Base-by-base conservation (phyloP, 2,329 filamentous ascomycete species). In the Colletotrichum trifolii region DNA sequence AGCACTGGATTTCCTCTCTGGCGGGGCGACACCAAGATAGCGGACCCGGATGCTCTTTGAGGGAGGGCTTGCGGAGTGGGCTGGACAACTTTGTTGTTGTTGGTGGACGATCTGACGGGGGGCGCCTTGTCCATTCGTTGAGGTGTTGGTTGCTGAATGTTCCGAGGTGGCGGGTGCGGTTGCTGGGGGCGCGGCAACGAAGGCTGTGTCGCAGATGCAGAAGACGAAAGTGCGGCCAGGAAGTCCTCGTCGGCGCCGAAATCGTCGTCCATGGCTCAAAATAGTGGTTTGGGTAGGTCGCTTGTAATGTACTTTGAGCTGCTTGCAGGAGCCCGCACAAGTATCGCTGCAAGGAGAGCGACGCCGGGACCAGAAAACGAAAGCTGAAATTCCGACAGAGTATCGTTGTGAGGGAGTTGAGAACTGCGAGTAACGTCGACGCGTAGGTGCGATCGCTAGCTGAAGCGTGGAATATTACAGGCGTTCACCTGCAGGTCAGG, bases 1-100 rank as follows among this genome's bases (percentile, higher is more conserved):
- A 99, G 82, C 54, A 98, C 91, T 0, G 96, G 96, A 72, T 99
- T 99, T 67, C 95, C 96, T 78, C 97, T 96, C 77, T 99, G 94
- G 45, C 94, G 89, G 13, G 93, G 91, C 40, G 94, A 97, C 36
- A 98, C 94, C 17, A 97, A 85, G 69, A 98, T 97, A 6, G 91
- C 88, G 13, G 92, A 93, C 4, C 91, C 90, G 2, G 87, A 78
- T 8, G 82, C 82, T 52, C 82, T 81, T 67, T 87, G 85, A 0
- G 92, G 86, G 3, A 97, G 84, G n/a, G 88, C 90, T 79, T 97
- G 94, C 1, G 94, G 95, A 63, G 90, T 96, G 10, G 94, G 94
- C 77, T 97, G 95, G 39, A 95, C 89, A 34, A 96, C 84, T 72
- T 89, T 91, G 43, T 81, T 73, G 43, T 74, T 75, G 43, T 81